Base-by-base conservation (phyloP, 2,329 filamentous ascomycete species). In the Apiospora aurea region DNA sequence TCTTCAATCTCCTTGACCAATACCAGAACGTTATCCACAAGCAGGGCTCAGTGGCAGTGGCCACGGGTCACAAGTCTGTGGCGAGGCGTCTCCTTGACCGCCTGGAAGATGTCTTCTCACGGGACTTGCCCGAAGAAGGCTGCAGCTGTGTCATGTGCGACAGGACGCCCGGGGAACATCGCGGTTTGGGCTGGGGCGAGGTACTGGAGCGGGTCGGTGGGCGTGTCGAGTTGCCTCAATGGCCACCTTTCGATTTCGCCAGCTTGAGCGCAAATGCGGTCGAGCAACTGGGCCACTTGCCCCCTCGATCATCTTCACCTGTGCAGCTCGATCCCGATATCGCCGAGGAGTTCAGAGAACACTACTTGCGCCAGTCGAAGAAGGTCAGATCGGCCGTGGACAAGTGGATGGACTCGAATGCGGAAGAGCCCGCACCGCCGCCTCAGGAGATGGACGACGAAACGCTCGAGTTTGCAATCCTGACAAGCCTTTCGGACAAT, bases 61-160 rank as follows among this genome's bases (percentile, higher is more conserved):
- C 96, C 21, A 98, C 96, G 0, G 96, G 96, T 7, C 97, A 98
- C 81, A 91, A 94, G 70, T 98, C 96, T 0, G 93, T 98, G n/a
- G 96, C 96, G 4, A 91, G 96, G 6, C 90, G 95, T 69, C 84
- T 98, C 34, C 88, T 98, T 6, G 96, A 99, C 82, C 91, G 96
- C 49, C 86, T 99, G 4, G 96, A 98, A 80, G 94, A 96, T 71
- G 95, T 99, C 11, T 98, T 99, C 82, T 95, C 95, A 2, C 89
- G 96, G 73, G 96, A 98, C 78, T 91, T 99, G 47, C 95, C 95
- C 0, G 91, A 91, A 0, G 91, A 97, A 78, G 91, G 92, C n/a
- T 98, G 96, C 80, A 85, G 87, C 61, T 98, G 96, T 81, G 86
- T 96, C 71, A 94, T 98, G 86, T 98, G 96, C 79, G 89, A 92